A percentile compares a stretch with the other conserved stretches of the same genome.
phyloP scores from a whole-genome alignment of 108 stramenopile genomes.

The Skeletonema costatum region DNA sequence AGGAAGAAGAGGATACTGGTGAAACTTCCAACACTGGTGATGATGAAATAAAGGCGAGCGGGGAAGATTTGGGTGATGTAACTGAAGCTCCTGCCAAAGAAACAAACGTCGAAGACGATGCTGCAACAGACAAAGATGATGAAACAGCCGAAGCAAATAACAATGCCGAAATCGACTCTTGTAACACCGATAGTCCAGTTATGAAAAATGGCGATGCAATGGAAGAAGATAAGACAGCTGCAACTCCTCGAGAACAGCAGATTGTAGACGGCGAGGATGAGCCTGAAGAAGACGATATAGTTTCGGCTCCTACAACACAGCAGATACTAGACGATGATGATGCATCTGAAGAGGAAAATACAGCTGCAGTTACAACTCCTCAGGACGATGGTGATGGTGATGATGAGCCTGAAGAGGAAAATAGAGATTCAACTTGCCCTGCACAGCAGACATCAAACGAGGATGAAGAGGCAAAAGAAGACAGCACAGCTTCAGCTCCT shows the following conservation, averaged over 20 bases:
- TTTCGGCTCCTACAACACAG: not conserved
- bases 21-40: not conserved
- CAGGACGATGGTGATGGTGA: not conserved
- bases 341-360: not conserved
- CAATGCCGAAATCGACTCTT: not conserved
- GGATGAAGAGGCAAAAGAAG: not conserved
- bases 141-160: not conserved
- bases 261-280: not conserved
- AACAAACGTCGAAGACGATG: not conserved
- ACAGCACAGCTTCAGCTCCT: not conserved
- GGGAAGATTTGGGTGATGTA: not conserved
- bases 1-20: not conserved
- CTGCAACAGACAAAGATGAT: not conserved
- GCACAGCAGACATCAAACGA: not conserved
- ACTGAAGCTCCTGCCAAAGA: not conserved
- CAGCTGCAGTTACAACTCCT: not conserved
- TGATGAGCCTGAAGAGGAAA: conserved; percentile 1
- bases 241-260: not conserved
- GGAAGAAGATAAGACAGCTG: not conserved
- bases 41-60: not conserved
- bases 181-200: not conserved
- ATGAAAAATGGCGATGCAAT: not conserved
- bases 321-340: not conserved
- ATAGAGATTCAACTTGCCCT: not conserved
- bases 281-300: not conserved